Evolutionary conservation across 768 basidiomycete genomes (phyloP), one percentile per base, ranked within the genome.

Genomic region (Boletus sp.): DNA sequence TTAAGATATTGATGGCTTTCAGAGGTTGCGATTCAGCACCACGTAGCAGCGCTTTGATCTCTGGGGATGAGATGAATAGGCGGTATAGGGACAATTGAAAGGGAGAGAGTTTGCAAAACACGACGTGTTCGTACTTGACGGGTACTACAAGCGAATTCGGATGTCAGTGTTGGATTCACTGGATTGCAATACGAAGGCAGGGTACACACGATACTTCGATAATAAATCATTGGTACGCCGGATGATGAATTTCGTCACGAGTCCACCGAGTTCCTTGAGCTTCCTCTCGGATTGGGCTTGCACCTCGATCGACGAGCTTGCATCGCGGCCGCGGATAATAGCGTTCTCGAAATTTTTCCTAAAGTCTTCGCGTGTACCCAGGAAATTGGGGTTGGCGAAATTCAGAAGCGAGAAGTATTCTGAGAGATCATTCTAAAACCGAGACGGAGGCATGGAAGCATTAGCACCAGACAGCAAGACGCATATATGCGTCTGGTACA

Each of bases 81-180:
- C 86, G 86, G 68, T 98, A 98, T 3, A 98, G 77, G 7, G 90
- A 77, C 14, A 92, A 75, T 64, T 98, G 94, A 63, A 97, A 86
- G 15, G 87, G 78, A 2, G 92, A 93, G 5, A 91, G 81, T 41
- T 83, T 80, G 70, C 94, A 98, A 73, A 97, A 98, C 0, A 98
- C 94, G 58, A 98, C 90, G 57, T 98, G 94, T 71, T 98, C 97
- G 75, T 98, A 98, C 72, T 99, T 99, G 75, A 99, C 93, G 9
- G 97, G 97, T 30, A 99, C 96, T 98, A 65, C 2, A 50, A 30
- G 44, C 60, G 36, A 55, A 54, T 62, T 47, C 55, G 50, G 37
- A 57, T 17, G 39, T 47, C 56, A 63, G 44, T 33, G 14, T 49
- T 37, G 18, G 7, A 46, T 39, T 39, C 4, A 6, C 32, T 35